These are phyloP conservation scores for Pyrenochaeta sp. DNA, from an alignment of 2,329 filamentous ascomycete genomes.

Conservation along the genomic window DNA sequence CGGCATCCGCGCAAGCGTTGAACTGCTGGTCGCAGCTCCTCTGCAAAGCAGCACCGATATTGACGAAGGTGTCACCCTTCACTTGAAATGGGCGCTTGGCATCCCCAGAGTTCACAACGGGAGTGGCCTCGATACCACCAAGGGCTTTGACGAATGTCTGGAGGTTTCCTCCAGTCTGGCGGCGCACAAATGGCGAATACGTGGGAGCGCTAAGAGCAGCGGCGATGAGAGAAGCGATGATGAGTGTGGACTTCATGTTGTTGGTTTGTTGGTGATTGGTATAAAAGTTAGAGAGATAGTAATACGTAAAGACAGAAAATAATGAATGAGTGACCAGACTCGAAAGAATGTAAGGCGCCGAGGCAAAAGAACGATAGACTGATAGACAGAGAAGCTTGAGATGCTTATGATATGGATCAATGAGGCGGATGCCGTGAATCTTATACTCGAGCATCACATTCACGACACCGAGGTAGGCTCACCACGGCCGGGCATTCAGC, in stretches of 20 bases:
- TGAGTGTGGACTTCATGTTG: constrained; percentile 34
- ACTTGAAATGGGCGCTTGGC: constrained; percentile 53
- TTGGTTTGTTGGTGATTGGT: background rate
- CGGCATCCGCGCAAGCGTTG: constrained; percentile 67
- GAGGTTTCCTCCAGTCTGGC: constrained; percentile 23
- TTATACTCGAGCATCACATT: constrained; percentile 1
- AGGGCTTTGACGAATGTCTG: constrained; percentile 36
- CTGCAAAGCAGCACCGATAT: constrained; percentile 64
- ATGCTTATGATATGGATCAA: background rate
- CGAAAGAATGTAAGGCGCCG: constrained; percentile 35
- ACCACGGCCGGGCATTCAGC: background rate
- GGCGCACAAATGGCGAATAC: constrained; percentile 9
- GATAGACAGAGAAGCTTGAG: background rate
- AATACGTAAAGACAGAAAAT: constrained; percentile 4
- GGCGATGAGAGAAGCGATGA: constrained; percentile 25
- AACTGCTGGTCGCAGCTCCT: constrained; percentile 71
- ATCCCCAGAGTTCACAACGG: constrained; percentile 52
- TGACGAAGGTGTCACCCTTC: constrained; percentile 58
- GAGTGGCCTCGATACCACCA: constrained; percentile 33
- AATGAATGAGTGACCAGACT: constrained; percentile 39
- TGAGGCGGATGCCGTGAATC: background rate
- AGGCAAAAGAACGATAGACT: constrained; percentile 17
- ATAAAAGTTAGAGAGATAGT: background rate
- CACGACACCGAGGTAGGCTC: background rate
- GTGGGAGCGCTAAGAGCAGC: constrained; percentile 24